Evolutionary conservation across 192 early-diverging fungal genomes (phyloP).

Genomic region (Geosiphon pyriformis): DNA sequence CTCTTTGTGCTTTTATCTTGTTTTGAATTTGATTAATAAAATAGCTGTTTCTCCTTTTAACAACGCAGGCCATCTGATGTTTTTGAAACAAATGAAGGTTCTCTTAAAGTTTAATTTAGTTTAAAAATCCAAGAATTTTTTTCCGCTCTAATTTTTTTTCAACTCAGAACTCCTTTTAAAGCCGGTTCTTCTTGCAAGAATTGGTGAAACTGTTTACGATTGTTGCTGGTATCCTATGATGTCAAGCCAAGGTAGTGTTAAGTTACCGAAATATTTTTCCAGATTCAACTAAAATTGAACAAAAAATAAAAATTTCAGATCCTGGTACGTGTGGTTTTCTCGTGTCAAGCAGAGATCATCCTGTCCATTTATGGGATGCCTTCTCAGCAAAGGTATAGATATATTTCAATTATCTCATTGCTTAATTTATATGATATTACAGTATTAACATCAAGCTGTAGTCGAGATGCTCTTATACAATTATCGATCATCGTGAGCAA

Average conservation of each 20-base stretch:
- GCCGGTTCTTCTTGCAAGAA: slow-evolving; percentile 27
- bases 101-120: not conserved
- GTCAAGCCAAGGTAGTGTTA: slow-evolving; percentile 39
- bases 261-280: too few relatives aligned
- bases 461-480: slow-evolving; percentile 62
- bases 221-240: slow-evolving; percentile 60
- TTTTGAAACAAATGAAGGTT: slow-evolving; percentile 19
- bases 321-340: slow-evolving; percentile 58
- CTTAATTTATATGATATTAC: not conserved
- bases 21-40: not conserved
- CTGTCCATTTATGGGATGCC: slow-evolving; percentile 71
- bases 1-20: too few relatives aligned
- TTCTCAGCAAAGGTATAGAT: slow-evolving; percentile 48
- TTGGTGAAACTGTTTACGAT: slow-evolving; percentile 57
- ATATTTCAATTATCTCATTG: not conserved
- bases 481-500: slow-evolving; percentile 58
- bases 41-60: not conserved
- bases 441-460: slow-evolving; percentile 15
- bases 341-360: slow-evolving; percentile 66
- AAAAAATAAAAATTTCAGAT: slow-evolving; percentile 27
- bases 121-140: not conserved
- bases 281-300: too few relatives aligned
- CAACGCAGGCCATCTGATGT: slow-evolving; percentile 20
- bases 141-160: not conserved
- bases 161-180: slow-evolving; percentile 29